These are phyloP conservation scores for Straminergon stramineum DNA, from an alignment of 225 moss, liverwort and hornwort species.

Conservation along the genomic window DNA sequence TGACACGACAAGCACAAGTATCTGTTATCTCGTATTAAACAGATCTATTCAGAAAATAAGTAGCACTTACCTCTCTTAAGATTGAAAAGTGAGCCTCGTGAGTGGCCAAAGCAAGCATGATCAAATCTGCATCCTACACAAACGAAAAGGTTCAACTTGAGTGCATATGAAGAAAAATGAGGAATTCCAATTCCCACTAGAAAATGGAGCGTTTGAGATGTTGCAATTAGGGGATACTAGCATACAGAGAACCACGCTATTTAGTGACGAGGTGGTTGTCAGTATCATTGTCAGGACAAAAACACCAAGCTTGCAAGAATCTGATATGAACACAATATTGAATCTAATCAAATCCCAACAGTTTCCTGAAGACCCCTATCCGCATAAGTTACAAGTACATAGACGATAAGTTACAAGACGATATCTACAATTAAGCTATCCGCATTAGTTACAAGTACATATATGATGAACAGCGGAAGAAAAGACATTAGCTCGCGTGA, in stretches of 20 bases:
- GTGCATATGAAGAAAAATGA: neutral
- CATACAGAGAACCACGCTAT: neutral
- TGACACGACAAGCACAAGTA: neutral
- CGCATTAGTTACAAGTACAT: neutral
- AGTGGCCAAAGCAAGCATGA: slow-evolving; percentile 95
- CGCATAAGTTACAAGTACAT: neutral
- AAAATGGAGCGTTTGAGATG: neutral
- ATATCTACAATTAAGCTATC: neutral
- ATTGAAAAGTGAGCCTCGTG: slow-evolving; percentile 97
- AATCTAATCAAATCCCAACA: neutral
- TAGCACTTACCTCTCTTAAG: slow-evolving; percentile 68
- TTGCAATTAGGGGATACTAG: neutral
- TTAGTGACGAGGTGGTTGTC: neutral
- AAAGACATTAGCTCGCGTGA: neutral
- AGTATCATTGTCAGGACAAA: neutral
- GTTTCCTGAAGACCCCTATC: neutral
- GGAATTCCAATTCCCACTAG: neutral
- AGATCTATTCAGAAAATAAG: neutral
- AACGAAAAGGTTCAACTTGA: slow-evolving; percentile 3
- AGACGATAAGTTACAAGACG: neutral
- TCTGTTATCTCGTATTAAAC: neutral
- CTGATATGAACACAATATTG: neutral
- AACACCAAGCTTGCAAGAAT: neutral
- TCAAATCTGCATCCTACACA: slow-evolving; percentile 94
- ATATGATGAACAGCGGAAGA: neutral